Base-by-base conservation (phyloP, 2,329 filamentous ascomycete genomes). In the Monosporascus sp. region DNA sequence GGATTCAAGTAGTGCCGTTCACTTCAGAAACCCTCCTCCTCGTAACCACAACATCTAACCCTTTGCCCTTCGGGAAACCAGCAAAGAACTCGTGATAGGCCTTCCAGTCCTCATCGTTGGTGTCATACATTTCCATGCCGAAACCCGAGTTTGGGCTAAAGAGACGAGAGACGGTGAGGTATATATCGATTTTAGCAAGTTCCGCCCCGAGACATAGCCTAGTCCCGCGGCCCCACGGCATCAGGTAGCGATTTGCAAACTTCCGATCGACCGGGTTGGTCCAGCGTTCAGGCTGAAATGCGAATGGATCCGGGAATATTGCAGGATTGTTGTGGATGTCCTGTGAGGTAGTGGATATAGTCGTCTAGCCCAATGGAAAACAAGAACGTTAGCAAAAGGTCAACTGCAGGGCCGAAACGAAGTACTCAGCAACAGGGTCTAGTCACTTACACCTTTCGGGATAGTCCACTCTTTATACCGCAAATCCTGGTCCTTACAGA, bases 51-150 rank as follows among this genome's bases (percentile, higher is more conserved):
- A 62, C 59, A 44, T 56, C 49, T n/a, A 63, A 41, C 37, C 61
- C 59, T 7, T 56, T 53, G 3, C 60, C 61, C 31, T 51, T 48
- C 2, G 60, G 59, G 24, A 63, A 63, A 24, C 52, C 58, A 8
- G 60, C 58, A 46, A 63, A 61, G 53, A 54, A 61, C 52, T 63
- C 60, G 43, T 63, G 61, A 37, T 55, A 63, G 22, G 57, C 38
- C 24, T 55, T 53, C 60, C 60, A 63, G 50, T 63, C 61, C 24
- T 55, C 60, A 14, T 60, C 60, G 2, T 37, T 40, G 16, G 58
- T 60, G 37, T 60, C 50, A 37, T 53, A 22, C 44, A 61, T 17
- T 11, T 26, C 35, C 60, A 63, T 55, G 2, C 54, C 47, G 49
- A 63, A 63, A 1, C 56, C 59, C 5, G 56, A 46, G 20, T 26